Percentiles rank a stretch among this genome's conserved stretches.
These are phyloP conservation scores for Apiospora pterosperma DNA, from an alignment of 2,329 filamentous ascomycete species.

Conservation along the genomic window DNA sequence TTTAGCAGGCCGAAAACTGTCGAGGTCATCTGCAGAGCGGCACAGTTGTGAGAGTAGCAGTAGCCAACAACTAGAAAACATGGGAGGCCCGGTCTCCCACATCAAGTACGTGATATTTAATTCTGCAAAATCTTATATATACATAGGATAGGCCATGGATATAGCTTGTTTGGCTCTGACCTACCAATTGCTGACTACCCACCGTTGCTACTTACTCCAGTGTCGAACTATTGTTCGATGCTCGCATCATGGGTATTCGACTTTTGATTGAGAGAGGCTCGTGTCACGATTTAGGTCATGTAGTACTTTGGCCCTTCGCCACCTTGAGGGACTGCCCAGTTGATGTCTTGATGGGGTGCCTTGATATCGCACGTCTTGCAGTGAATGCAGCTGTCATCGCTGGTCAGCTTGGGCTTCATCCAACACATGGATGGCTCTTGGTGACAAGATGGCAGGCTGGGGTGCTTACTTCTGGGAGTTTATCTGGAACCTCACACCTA, in stretches of 20 bases:
- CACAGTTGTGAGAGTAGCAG: not conserved
- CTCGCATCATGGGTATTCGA: not conserved
- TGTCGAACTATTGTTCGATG: not conserved
- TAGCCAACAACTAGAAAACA: not conserved
- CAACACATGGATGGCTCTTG: not conserved
- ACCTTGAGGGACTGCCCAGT: constrained; percentile 92
- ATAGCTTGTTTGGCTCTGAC: not conserved
- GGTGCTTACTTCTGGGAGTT: constrained; percentile 88
- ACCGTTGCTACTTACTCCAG: not conserved
- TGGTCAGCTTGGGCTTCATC: constrained; percentile 21
- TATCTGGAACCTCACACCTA: constrained; percentile 95
- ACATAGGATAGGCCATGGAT: not conserved
- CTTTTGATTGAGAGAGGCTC: not conserved
- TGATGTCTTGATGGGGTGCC: constrained; percentile 93
- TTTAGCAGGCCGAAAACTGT: not conserved
- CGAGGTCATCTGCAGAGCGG: not conserved
- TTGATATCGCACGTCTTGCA: constrained; percentile 99
- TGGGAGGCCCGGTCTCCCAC: not conserved
- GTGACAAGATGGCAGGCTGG: not conserved
- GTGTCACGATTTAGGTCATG: constrained; percentile 49
- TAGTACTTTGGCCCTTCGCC: constrained; percentile 75
- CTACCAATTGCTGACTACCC: not conserved
- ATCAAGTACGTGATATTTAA: not conserved
- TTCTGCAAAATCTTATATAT: not conserved
- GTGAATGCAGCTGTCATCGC: constrained; percentile 78